phyloP scores from a whole-genome alignment of 345 rosid genomes.

The Populus alba region DNA sequence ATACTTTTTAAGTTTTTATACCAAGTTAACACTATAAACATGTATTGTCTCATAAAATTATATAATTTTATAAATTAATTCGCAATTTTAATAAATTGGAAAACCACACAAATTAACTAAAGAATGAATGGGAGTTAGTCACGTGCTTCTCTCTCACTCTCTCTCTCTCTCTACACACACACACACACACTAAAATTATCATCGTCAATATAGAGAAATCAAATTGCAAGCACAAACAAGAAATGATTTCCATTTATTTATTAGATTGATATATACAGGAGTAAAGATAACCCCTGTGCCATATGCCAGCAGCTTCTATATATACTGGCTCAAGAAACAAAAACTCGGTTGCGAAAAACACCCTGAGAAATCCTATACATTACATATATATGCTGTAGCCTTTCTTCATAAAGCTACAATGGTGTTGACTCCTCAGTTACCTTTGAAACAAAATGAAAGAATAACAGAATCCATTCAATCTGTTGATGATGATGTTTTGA shows the following conservation, averaged over 20 bases:
- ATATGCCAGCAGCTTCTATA: not conserved
- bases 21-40: too few species aligned
- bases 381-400: not conserved
- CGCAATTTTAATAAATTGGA: too few species aligned
- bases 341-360: conserved; percentile 6
- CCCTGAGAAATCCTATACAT: not conserved
- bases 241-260: conserved; percentile 18
- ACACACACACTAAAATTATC: too few species aligned
- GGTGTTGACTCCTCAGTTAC: not conserved
- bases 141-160: too few species aligned
- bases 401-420: conserved; percentile 17
- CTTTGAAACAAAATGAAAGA: conserved; percentile 21
- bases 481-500: not conserved
- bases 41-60: too few species aligned
- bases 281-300: not conserved
- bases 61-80: too few species aligned
- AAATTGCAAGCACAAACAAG: conserved; percentile 6
- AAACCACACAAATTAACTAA: too few species aligned
- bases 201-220: not conserved
- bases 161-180: too few species aligned
- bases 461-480: conserved; percentile 25
- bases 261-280: not conserved
- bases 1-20: too few species aligned
- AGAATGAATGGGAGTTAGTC: too few species aligned
- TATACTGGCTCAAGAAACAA: not conserved